phyloP scores from a whole-genome alignment of 257 asterid species.

The Perilla frutescens region DNA sequence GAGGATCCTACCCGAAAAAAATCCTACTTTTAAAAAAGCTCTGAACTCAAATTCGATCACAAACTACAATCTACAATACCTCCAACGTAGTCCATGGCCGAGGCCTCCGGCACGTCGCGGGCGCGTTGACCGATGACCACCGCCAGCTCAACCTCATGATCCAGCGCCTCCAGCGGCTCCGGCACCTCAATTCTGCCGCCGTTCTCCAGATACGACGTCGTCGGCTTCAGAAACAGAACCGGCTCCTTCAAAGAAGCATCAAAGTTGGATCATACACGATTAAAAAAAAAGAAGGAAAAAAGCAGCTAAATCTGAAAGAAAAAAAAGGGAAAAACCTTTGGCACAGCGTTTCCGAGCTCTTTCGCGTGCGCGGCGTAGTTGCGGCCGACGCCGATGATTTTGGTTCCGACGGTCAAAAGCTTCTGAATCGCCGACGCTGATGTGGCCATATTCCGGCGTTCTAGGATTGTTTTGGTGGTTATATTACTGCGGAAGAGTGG shows the following conservation, averaged over 20 bases:
- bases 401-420: slow-evolving; percentile 75
- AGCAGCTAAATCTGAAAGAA: neutral
- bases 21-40: neutral
- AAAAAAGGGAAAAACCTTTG: slow-evolving; percentile 50
- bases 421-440: slow-evolving; percentile 68
- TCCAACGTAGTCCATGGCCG: slow-evolving; percentile 88
- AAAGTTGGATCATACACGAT: slow-evolving; percentile 16
- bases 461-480: slow-evolving; percentile 18
- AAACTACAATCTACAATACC: slow-evolving; percentile 42
- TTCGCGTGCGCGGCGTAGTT: slow-evolving; percentile 98
- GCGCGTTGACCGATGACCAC: slow-evolving; percentile 87
- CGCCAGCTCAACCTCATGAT: slow-evolving; percentile 98
- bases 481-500: slow-evolving; percentile 18
- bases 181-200: slow-evolving; percentile 94
- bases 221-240: slow-evolving; percentile 94
- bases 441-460: slow-evolving; percentile 59
- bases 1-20: neutral
- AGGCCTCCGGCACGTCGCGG: slow-evolving; percentile 80
- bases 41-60: neutral
- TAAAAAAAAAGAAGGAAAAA: slow-evolving; percentile 10
- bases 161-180: slow-evolving; percentile 73
- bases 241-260: slow-evolving; percentile 67
- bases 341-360: slow-evolving; percentile 93
- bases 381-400: slow-evolving; percentile 93
- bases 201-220: slow-evolving; percentile 83